Percentiles rank a stretch among this genome's conserved stretches.
phyloP scores from a whole-genome alignment of 2,329 filamentous ascomycete species.

The Aspergillus flavus region DNA sequence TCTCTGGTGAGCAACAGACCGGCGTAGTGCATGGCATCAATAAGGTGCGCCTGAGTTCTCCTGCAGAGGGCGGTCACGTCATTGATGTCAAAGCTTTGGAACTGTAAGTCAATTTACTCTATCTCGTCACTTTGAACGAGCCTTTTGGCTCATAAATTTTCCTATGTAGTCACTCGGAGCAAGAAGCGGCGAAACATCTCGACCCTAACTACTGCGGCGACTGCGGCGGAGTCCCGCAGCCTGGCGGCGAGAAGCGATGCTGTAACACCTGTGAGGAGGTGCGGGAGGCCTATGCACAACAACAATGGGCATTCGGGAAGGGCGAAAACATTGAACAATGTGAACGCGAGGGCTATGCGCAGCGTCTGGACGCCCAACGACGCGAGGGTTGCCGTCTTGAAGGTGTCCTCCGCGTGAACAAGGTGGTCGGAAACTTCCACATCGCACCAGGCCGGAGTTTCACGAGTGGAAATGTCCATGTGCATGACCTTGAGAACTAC shows the following conservation, averaged over 20 bases:
- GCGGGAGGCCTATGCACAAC: constrained; percentile 84
- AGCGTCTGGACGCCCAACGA: constrained; percentile 83
- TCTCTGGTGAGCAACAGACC: constrained; percentile 93
- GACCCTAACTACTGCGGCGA: constrained; percentile 90
- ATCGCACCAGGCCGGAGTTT: constrained; percentile 95
- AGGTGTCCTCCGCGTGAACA: constrained; percentile 91
- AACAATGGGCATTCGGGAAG: constrained; percentile 90
- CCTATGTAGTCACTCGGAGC: constrained; percentile 61
- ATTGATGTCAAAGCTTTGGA: constrained; percentile 71
- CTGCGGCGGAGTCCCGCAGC: constrained; percentile 84
- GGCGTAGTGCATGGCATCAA: constrained; percentile 90
- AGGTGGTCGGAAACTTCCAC: constrained; percentile 98
- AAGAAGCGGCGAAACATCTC: constrained; percentile 73
- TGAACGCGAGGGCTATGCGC: constrained; percentile 87
- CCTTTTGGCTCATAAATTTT: neutral
- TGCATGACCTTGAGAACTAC: constrained; percentile 97
- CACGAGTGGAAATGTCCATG: constrained; percentile 94
- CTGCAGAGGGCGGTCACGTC: constrained; percentile 72
- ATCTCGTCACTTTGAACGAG: constrained; percentile 6
- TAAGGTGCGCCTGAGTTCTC: constrained; percentile 79
- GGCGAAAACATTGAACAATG: constrained; percentile 95
- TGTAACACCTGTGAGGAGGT: constrained; percentile 98
- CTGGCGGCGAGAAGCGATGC: constrained; percentile 79
- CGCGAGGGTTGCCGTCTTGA: constrained; percentile 94
- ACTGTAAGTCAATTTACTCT: constrained; percentile 55